A percentile compares a stretch with the other conserved stretches of the same genome.
phyloP scores from a whole-genome alignment of 352 stramenopile species.

The Phytophthora cactorum region DNA sequence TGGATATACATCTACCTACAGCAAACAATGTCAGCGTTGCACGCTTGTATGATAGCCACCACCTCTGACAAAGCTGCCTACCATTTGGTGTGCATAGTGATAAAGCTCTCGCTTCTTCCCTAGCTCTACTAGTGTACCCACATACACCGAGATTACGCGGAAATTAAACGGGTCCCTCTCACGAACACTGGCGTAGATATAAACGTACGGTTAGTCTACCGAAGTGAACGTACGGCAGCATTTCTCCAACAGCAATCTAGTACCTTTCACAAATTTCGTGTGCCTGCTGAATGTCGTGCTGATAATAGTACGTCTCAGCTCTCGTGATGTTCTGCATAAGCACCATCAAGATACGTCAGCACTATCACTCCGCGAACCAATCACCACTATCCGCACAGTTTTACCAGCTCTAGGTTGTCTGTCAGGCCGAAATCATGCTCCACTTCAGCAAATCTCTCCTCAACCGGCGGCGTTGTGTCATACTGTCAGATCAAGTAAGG shows the following conservation, averaged over 20 bases:
- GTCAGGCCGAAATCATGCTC: constrained; percentile 62
- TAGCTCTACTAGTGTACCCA: constrained; percentile 92
- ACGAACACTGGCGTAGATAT: constrained; percentile 52
- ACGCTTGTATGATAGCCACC: neutral
- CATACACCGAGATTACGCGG: constrained; percentile 81
- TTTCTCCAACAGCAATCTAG: neutral
- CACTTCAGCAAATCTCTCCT: constrained; percentile 68
- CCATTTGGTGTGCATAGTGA: constrained; percentile 95
- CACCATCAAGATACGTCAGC: constrained; percentile 19
- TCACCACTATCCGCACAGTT: neutral
- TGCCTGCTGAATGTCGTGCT: constrained; percentile 83
- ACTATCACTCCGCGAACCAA: neutral
- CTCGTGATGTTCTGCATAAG: constrained; percentile 67
- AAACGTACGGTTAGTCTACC: constrained; percentile 1
- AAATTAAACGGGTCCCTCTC: constrained; percentile 83
- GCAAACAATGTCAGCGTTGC: neutral
- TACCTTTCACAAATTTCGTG: constrained; percentile 84
- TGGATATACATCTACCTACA: constrained; percentile 92
- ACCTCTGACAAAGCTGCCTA: constrained; percentile 19
- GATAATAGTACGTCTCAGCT: constrained; percentile 86
- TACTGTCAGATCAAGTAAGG: constrained; percentile 51
- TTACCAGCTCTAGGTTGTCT: constrained; percentile 77
- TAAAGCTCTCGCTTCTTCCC: constrained; percentile 95
- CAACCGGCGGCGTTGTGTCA: constrained; percentile 50
- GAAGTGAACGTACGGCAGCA: neutral